These are phyloP conservation scores for Penicillium diatomitis DNA, from an alignment of 495 filamentous ascomycete genomes.

Conservation along the genomic window DNA sequence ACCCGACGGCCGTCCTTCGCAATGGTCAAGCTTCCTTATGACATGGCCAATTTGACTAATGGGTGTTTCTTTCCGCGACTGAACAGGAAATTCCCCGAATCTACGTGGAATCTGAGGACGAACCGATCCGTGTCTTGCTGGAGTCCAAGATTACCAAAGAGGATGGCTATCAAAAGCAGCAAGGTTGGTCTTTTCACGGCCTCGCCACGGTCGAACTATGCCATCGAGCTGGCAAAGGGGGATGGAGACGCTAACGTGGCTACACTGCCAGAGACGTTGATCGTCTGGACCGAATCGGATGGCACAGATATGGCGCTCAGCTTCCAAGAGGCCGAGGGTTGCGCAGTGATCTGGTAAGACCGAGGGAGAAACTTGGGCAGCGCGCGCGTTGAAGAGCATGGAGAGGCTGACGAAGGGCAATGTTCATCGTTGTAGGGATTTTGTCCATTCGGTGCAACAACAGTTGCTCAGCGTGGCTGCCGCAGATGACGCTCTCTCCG, in stretches of 20 bases:
- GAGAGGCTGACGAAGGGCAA: too few relatives aligned
- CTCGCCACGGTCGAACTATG: not conserved
- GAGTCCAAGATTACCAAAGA: constrained; percentile 87
- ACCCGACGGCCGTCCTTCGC: not conserved
- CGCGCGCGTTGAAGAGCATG: not conserved
- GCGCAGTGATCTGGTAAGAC: constrained; percentile 76
- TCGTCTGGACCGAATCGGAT: constrained; percentile 89
- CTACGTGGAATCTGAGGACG: constrained; percentile 86
- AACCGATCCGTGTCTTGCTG: constrained; percentile 69
- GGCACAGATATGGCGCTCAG: constrained; percentile 95
- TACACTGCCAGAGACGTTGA: constrained; percentile 69
- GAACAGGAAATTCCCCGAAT: constrained; percentile 74
- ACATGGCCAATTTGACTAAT: too few relatives aligned
- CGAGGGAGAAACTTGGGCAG: not conserved
- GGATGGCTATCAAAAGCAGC: constrained; percentile 96
- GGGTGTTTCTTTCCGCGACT: not conserved
- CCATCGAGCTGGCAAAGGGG: not conserved
- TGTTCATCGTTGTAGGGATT: constrained; percentile 55
- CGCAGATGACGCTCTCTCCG: constrained; percentile 78
- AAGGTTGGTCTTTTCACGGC: constrained; percentile 52
- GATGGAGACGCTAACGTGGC: constrained; percentile 16
- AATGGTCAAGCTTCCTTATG: too few relatives aligned
- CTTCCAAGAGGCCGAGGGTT: constrained; percentile 96
- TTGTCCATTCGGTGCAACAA: constrained; percentile 76
- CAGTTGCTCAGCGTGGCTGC: constrained; percentile 44